phyloP scores from a whole-genome alignment of 305 asterid genomes.

The Solanum hybrid region DNA sequence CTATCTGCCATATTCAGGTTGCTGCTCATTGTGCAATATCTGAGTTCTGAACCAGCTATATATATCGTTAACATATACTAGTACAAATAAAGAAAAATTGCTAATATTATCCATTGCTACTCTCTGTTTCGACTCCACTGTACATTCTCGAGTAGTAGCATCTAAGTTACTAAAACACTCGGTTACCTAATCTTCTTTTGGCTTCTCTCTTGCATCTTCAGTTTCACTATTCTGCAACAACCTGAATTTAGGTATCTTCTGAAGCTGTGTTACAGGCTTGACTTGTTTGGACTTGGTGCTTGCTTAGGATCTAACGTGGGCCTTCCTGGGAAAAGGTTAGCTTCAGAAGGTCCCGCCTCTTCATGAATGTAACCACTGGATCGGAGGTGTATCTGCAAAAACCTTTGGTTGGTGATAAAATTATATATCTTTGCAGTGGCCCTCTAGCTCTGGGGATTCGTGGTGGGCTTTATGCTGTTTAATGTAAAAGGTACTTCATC shows the following conservation, averaged over 20 bases:
- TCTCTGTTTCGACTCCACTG: not conserved
- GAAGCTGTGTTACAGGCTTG: too few species aligned
- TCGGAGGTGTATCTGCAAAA: too few species aligned
- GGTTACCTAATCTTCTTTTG: not conserved
- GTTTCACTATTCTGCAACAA: too few species aligned
- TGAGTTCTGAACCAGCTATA: not conserved
- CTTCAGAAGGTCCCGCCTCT: too few species aligned
- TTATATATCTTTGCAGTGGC: slow-evolving; percentile 42
- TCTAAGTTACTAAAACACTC: too few species aligned
- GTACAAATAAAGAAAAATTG: not conserved
- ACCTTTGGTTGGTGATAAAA: not conserved
- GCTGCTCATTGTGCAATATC: not conserved
- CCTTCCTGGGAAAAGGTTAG: too few species aligned
- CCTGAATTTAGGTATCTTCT: too few species aligned
- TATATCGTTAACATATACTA: not conserved
- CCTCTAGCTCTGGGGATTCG: slow-evolving; percentile 99
- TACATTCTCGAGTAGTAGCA: too few species aligned
- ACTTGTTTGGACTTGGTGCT: too few species aligned
- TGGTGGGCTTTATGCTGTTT: slow-evolving; percentile 90
- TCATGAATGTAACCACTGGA: not conserved
- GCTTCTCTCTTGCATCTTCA: slow-evolving; percentile 2
- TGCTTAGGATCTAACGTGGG: too few species aligned
- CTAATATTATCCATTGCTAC: not conserved
- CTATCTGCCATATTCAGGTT: not conserved
- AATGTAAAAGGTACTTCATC: slow-evolving; percentile 54